Evolutionary conservation across 345 rosid species (phyloP).

Genomic region (Dipteronia dyeriana): DNA sequence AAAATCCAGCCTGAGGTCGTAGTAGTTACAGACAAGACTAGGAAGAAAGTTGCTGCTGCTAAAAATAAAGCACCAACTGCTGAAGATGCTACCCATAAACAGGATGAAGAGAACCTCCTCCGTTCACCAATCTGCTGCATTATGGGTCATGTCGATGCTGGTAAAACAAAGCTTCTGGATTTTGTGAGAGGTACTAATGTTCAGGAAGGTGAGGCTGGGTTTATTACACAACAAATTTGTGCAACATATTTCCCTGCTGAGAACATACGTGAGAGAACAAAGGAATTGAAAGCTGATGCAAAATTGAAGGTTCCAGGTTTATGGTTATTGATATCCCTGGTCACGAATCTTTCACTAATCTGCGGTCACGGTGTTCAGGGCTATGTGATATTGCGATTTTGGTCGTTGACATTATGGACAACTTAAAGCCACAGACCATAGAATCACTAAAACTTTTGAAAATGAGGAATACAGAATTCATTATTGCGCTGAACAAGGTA

Average conservation of each 20-base stretch:
- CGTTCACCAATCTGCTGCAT: slow-evolving; percentile 97
- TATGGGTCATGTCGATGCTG: slow-evolving; percentile 98
- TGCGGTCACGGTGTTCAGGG: slow-evolving; percentile 90
- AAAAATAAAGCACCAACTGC: slow-evolving; percentile 40
- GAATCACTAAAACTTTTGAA: slow-evolving; percentile 88
- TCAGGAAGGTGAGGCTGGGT: slow-evolving; percentile 99
- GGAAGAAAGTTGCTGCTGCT: slow-evolving; percentile 36
- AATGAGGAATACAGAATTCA: slow-evolving; percentile 86
- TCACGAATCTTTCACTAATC: slow-evolving; percentile 88
- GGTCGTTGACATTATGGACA: slow-evolving; percentile 98
- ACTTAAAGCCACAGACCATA: slow-evolving; percentile 86
- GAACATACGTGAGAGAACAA: slow-evolving; percentile 93
- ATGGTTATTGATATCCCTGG: slow-evolving; percentile 98
- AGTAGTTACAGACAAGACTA: slow-evolving; percentile 34
- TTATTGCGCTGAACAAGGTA: slow-evolving; percentile 93
- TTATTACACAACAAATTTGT: slow-evolving; percentile 98
- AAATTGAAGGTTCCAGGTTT: slow-evolving; percentile 92
- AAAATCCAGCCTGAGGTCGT: slow-evolving; percentile 18
- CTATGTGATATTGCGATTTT: slow-evolving; percentile 95
- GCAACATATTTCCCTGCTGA: slow-evolving; percentile 95
- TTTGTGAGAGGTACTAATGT: slow-evolving; percentile 95
- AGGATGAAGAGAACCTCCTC: slow-evolving; percentile 54
- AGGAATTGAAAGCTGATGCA: slow-evolving; percentile 91
- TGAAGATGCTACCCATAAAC: slow-evolving; percentile 31
- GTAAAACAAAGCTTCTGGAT: slow-evolving; percentile 94